A percentile compares a stretch with the other conserved stretches of the same genome.
Conservation (phyloP, 2,329 filamentous ascomycete genomes). For the Penicillium occitanis region DNA sequence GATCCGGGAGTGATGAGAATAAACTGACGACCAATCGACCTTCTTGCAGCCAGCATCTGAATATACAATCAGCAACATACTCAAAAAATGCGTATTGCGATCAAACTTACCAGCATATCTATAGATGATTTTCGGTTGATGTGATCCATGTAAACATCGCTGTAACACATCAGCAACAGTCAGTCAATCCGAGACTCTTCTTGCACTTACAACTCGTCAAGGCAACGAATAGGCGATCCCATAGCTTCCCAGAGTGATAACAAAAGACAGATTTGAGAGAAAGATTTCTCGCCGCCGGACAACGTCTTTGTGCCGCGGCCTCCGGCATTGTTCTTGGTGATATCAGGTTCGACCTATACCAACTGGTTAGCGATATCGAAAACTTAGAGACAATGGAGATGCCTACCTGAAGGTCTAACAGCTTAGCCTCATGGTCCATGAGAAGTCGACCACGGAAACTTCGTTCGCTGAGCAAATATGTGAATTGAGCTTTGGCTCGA, state of each 20-base stretch:
- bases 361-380: conserved; percentile 19
- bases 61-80: conserved; percentile 21
- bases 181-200: neutral
- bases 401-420: conserved; percentile 67
- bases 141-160: conserved; percentile 97
- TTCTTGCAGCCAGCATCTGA: conserved; percentile 78
- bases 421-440: conserved; percentile 72
- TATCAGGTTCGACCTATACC: conserved; percentile 61
- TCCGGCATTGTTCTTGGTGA: conserved; percentile 62
- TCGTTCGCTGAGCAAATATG: conserved; percentile 82
- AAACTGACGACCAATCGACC: conserved; percentile 87
- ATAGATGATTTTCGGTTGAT: conserved; percentile 93
- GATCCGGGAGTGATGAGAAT: conserved; percentile 94
- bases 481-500: conserved; percentile 82
- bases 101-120: conserved; percentile 74
- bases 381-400: neutral
- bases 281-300: conserved; percentile 95
- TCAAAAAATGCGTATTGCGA: conserved; percentile 13
- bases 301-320: conserved; percentile 87
- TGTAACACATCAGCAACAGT: conserved; percentile 30
- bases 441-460: conserved; percentile 80
- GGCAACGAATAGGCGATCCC: conserved; percentile 88
- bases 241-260: conserved; percentile 97
- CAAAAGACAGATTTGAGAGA: conserved; percentile 91
- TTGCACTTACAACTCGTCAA: conserved; percentile 77